phyloP scores from a whole-genome alignment of 352 stramenopile species.

The Globisporangium acanthophoron region DNA sequence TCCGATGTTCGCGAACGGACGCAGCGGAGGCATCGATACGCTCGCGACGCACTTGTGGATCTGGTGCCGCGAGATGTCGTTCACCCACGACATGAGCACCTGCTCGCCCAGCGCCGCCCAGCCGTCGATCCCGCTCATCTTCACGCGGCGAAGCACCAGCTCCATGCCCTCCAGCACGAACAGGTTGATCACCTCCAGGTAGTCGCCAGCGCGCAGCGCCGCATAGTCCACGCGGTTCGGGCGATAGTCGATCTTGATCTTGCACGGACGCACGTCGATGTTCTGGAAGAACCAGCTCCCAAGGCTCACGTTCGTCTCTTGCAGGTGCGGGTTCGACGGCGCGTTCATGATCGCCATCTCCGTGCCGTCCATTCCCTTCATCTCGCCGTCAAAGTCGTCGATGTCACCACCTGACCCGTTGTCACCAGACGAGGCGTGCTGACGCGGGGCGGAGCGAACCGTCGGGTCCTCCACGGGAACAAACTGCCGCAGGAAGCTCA shows the following conservation, averaged over 20 bases:
- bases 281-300: conserved; percentile 84
- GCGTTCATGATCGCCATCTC: conserved; percentile 41
- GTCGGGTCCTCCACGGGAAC: conserved; percentile 42
- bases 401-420: not conserved
- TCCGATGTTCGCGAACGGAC: conserved; percentile 84
- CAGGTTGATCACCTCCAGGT: conserved; percentile 87
- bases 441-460: conserved; percentile 10
- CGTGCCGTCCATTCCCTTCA: conserved; percentile 32
- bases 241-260: conserved; percentile 90
- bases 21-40: conserved; percentile 81
- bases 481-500: conserved; percentile 85
- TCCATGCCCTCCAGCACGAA: conserved; percentile 89
- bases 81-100: conserved; percentile 81
- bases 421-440: conserved; percentile 12
- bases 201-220: conserved; percentile 74
- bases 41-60: conserved; percentile 88
- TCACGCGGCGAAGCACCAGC: conserved; percentile 76
- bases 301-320: conserved; percentile 41
- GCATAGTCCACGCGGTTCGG: conserved; percentile 85
- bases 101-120: conserved; percentile 69
- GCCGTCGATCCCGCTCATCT: conserved; percentile 76
- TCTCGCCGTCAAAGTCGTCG: conserved; percentile 22
- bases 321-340: conserved; percentile 12
- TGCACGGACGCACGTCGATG: conserved; percentile 82
- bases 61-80: conserved; percentile 84